These are phyloP conservation scores for Ogataea henricii DNA, from an alignment of 805 yeast species.

Conservation along the genomic window DNA sequence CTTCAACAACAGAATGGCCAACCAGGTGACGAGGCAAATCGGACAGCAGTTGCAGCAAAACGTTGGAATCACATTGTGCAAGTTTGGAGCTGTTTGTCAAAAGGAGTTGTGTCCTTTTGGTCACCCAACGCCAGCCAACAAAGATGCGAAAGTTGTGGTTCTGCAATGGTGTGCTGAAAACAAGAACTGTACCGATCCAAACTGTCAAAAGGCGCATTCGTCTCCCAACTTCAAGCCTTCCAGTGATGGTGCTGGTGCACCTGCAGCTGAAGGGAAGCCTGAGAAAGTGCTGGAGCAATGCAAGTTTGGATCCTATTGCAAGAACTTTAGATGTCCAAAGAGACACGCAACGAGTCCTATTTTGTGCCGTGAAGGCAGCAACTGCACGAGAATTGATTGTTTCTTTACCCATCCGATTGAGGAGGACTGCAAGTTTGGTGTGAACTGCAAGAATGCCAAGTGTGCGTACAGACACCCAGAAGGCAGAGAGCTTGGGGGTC, in stretches of 20 bases:
- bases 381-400: constrained; percentile 80
- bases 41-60: constrained; percentile 35
- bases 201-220: constrained; percentile 79
- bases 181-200: constrained; percentile 58
- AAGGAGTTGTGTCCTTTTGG: constrained; percentile 85
- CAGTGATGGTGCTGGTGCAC: constrained; percentile 20
- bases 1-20: constrained; percentile 30
- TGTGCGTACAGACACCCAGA: constrained; percentile 83
- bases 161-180: constrained; percentile 79
- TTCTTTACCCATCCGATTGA: constrained; percentile 77
- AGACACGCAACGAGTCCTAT: constrained; percentile 79
- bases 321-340: constrained; percentile 74
- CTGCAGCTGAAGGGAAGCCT: constrained; percentile 11
- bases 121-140: constrained; percentile 88
- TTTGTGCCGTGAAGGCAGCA: constrained; percentile 79
- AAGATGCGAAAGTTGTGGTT: constrained; percentile 65
- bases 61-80: constrained; percentile 63
- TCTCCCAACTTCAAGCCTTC: constrained; percentile 56
- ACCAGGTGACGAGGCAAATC: constrained; percentile 35
- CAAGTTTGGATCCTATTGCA: constrained; percentile 74
- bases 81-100: constrained; percentile 73
- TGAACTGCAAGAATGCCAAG: constrained; percentile 66
- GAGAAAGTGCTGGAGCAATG: constrained; percentile 77
- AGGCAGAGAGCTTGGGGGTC: constrained; percentile 52
- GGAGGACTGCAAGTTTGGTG: constrained; percentile 80